These are phyloP conservation scores for Sechiopsis laciniata DNA, from an alignment of 306 rosid genomes.

Conservation along the genomic window DNA sequence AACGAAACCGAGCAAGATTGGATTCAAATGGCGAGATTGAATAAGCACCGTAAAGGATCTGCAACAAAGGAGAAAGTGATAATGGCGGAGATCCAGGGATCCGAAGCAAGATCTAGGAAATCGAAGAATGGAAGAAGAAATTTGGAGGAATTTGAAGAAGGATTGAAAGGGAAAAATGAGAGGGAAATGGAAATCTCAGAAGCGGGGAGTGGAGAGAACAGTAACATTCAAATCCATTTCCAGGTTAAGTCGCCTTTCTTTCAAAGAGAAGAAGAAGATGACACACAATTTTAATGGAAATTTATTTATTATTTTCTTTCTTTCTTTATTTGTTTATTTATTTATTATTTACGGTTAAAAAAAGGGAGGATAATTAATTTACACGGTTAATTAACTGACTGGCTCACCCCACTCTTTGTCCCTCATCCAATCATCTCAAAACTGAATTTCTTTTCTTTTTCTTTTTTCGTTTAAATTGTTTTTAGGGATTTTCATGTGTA, in stretches of 20 bases:
- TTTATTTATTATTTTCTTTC: neutral
- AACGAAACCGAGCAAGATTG: neutral
- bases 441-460: neutral
- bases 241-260: conserved; percentile 25
- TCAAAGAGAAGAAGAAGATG: neutral
- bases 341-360: neutral
- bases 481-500: neutral
- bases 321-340: neutral
- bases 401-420: neutral
- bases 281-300: conserved; percentile 20
- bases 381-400: conserved; percentile 18
- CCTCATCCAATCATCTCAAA: conserved; percentile 17
- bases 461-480: neutral
- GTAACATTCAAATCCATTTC: conserved; percentile 26
- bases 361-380: neutral
- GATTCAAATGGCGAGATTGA: neutral
- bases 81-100: conserved; percentile 19
- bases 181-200: conserved; percentile 17
- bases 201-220: conserved; percentile 17
- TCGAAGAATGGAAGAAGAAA: neutral
- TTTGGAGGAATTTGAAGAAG: neutral
- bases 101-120: conserved; percentile 15
- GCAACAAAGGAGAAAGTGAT: neutral
- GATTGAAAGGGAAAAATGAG: neutral
- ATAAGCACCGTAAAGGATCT: conserved; percentile 7